Base-by-base conservation (phyloP, 2,329 filamentous ascomycete species). In the Apiospora sp. region DNA sequence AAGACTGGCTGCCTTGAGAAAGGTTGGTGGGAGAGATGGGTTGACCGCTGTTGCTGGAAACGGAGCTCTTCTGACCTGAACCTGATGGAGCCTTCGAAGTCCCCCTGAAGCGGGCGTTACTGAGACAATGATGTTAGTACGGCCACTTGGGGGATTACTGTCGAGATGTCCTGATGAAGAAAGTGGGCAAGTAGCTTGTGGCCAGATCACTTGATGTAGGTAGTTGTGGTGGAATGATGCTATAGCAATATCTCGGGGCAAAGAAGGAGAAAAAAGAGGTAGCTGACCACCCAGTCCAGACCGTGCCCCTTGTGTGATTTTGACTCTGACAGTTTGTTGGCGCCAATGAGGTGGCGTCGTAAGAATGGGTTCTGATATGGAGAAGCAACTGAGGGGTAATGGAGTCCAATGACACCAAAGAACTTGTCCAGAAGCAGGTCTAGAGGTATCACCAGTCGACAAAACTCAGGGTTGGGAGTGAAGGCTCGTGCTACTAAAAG, bases 101-200 rank as follows among this genome's bases (percentile, higher is more conserved):
- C 80, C 88, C 87, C 81, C 89, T 87, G 78, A 90, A 88, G 74
- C 89, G 87, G 79, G 88, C 88, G 83, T 88, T 89, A 78, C 88
- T 90, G 69, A 71, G 24, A 48, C 46, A 16, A 58, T 41, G 19
- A 41, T 68, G 72, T 77, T 74, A 83, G 82, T 77, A 74, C 34
- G 46, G 71, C 71, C 70, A 74, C 73, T 75, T 69, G 34, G 34
- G 30, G 30, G 22, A 54, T 19, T 70, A n/a, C n/a, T 68, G 54
- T 51, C 46, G 71, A 70, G 67, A 68, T 24, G 19, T 41, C 58
- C 34, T 34, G 34, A 10, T 22, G 34, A 64, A 64, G 41, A 72
- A 69, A 41, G 7, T 41, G 6, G 37, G 14, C 48, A 13, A 5
- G 48, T 10, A 30, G 58, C 24, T n/a, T 4, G 58, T 34, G 30